These are phyloP conservation scores for Drechslera avenae DNA, from an alignment of 2,329 filamentous ascomycete genomes.

Conservation along the genomic window DNA sequence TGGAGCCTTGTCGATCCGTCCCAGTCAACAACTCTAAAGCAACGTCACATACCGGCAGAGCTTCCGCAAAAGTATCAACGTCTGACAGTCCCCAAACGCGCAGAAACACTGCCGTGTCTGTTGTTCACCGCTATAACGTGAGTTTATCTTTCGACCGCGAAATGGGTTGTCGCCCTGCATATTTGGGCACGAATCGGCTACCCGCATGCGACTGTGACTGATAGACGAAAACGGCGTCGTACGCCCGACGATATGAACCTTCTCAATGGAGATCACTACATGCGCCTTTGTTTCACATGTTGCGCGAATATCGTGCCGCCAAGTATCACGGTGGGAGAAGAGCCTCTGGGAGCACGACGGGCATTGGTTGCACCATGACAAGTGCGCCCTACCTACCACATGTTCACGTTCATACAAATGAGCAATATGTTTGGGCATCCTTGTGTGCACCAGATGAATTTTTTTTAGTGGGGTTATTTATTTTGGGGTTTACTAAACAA, in stretches of 20 bases:
- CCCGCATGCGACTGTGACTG: no score
- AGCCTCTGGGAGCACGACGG: no score
- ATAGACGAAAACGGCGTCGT: neutral
- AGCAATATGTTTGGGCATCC: no score
- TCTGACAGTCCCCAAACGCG: slow-evolving; percentile 1
- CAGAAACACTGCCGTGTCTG: neutral
- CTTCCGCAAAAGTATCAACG: slow-evolving; percentile 3
- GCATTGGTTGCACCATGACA: no score
- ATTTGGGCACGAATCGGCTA: slow-evolving; percentile 4
- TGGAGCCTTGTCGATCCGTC: slow-evolving; percentile 20
- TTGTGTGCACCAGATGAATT: no score
- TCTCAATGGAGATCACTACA: neutral
- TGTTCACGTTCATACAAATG: no score
- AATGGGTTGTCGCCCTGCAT: slow-evolving; percentile 9
- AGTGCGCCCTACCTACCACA: no score
- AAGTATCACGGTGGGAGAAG: no score
- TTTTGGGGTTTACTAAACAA: no score
- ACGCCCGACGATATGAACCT: neutral
- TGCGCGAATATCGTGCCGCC: neutral
- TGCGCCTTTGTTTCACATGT: slow-evolving; percentile 1
- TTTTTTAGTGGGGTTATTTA: no score
- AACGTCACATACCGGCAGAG: slow-evolving; percentile 16
- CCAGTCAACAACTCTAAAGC: slow-evolving; percentile 24
- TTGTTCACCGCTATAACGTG: slow-evolving; percentile 8
- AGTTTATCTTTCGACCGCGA: slow-evolving; percentile 9